Base-by-base conservation (phyloP, 768 basidiomycete species). In the Suillus bovinus region DNA sequence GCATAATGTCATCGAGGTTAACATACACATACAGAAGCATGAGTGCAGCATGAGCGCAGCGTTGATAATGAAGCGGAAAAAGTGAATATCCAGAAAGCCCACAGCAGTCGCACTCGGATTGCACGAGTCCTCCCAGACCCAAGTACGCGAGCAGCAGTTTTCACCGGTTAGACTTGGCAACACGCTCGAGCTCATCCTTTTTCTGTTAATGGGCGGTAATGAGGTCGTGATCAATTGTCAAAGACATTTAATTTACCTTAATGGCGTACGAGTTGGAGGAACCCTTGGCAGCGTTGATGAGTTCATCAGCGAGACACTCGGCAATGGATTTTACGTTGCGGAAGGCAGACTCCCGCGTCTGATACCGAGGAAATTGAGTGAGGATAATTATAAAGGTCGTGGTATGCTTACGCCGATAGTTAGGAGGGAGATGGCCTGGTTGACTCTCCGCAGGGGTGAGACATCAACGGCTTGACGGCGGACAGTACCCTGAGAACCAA, bases 231-330 rank as follows among this genome's bases (percentile, higher is more conserved):
- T 53, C 20, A n/a, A 27, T 54, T 17, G 17, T 59, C 62, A 39
- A 34, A 39, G 33, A 47, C 6, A n/a, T 24, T 36, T 36, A 71
- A n/a, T 80, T 52, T 50, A 92, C 91, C 93, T 98, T 99, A 86
- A 99, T 99, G 65, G 96, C 96, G 77, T 99, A 99, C 60, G 96
- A 99, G 90, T 99, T 99, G 73, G 96, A 98, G 56, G 97, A 99
- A 67, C 97, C 97, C 84, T 99, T 99, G 68, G 96, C 97, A 59
- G 97, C 97, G 78, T 99, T 99, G 86, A 99, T 98, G 73, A 99
- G 90, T 79, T 99, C 97, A 77, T 99, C 97, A 64, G 97, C 96
- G 59, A 99, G 86, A 81, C 96, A 98, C 82, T 99, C 96, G 64
- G 97, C 95, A 71, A 99, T 91, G 64, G 95, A 97, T 81, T 99